Evolutionary conservation across 2,329 filamentous ascomycete genomes (phyloP), one percentile per base, ranked within the genome.

Genomic region (Aspergillus sp.): DNA sequence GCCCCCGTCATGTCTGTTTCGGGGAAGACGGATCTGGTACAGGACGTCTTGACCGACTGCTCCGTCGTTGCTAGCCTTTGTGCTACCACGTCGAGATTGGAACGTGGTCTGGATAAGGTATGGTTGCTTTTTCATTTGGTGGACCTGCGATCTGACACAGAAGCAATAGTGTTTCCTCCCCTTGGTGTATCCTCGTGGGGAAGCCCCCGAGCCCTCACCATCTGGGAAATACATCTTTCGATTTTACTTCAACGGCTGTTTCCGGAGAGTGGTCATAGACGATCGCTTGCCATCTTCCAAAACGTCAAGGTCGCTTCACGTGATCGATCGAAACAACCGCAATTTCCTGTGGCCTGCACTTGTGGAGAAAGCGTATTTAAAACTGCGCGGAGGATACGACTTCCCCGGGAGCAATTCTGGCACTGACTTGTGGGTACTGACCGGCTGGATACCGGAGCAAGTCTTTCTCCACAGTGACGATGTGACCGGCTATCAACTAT

Each of bases 341-440:
- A 79, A 76, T n/a, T 77, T 95, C 13, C 74, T 97, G 13, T 97
- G 93, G 91, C 94, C 94, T 5, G 91, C 93, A 2, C 78, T 99
- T 4, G 76, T 97, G 14, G 94, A 99, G 68, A 99, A 99, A 67
- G 94, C 94, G 0, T 99, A 99, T 62, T 77, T 99, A 1, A 99
- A 97, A 75, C 84, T 97, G 10, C 84, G 93, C 51, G 94, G 94
- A 24, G 94, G 94, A 32, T 99, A 99, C 68, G 92, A 99, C 65
- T 99, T 99, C 60, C 93, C 94, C 0, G 94, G 94, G 7, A 97
- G 94, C 65, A 97, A 97, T 69, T 97, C 93, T 1, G 92, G 90
- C 10, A 97, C 93, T 2, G 94, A 99, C 71, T 75, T 99, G 3
- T 95, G 90, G 84, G 87, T 95, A 1, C 73, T 99, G 50, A 95